Conservation (phyloP, 2,329 filamentous ascomycete genomes). For the Talaromyces sp. region DNA sequence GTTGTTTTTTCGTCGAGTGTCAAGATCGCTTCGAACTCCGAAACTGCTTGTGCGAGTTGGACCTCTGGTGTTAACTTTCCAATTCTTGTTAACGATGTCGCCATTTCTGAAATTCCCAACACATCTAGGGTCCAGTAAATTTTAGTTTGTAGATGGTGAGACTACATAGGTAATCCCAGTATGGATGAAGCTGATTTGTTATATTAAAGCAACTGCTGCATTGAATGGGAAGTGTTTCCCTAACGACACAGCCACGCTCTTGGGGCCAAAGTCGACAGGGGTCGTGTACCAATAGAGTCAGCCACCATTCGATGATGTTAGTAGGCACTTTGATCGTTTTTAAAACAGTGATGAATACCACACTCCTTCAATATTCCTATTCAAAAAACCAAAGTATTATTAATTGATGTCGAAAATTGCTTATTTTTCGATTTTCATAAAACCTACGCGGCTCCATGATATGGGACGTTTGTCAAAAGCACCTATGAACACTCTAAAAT, state of each 20-base stretch:
- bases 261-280: background rate
- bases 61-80: constrained; percentile 2
- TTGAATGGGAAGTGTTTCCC: background rate
- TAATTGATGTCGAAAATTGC: too few relatives aligned
- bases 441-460: too few relatives aligned
- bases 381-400: too few relatives aligned
- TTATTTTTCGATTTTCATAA: too few relatives aligned
- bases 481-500: background rate
- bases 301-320: background rate
- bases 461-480: background rate
- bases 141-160: background rate
- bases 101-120: background rate
- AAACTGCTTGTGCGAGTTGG: constrained; percentile 6
- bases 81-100: background rate
- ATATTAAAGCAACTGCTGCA: background rate
- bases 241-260: background rate
- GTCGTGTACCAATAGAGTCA: background rate
- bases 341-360: background rate
- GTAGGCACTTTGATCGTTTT: background rate
- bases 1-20: background rate
- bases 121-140: background rate
- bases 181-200: background rate
- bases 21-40: constrained; percentile 5
- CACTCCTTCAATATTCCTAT: too few relatives aligned
- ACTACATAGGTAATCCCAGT: background rate